Base-by-base conservation (phyloP, 768 basidiomycete species). In the Leccinum disarticulatum region DNA sequence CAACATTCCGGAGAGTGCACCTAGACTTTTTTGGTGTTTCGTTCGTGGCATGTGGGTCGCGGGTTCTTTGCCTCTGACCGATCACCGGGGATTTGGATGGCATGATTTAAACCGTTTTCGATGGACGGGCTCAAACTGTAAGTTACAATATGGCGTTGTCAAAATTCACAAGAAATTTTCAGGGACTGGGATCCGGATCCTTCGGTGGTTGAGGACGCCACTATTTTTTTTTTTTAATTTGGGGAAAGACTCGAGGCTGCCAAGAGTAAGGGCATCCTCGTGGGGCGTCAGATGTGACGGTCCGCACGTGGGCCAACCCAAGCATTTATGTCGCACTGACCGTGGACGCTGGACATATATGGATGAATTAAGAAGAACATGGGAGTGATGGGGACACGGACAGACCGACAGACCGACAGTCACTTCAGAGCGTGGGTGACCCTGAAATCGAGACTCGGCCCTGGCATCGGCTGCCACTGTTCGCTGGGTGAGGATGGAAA, bases 211-310 rank as follows among this genome's bases (percentile, higher is more conserved):
- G 47, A 30, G 4, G 3, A 33, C 19, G 31, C 19, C 17, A 52
- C 25, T 22, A 22, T 22, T 22, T 22, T 22, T 22, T 22, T 22
- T 22, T 22, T 22, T 11, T 13, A 13, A 33, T 28, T 36, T 19
- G 8, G 13, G n/a, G 17, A 28, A 6, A 30, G 41, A 13, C 33
- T 33, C 33, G 33, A 3, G 41, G 41, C n/a, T 43, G 41, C 41
- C 41, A 46, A n/a, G n/a, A 11, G n/a, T 43, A n/a, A n/a, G 10
- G 41, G 11, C n/a, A 17, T 46, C 64, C 64, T 56, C 64, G 55
- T 66, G 64, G 55, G 30, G 48, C n/a, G 54, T 64, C 65, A 60
- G 62, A 31, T 56, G 61, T 13, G n/a, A 50, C 17, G 17, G 49
- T 10, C 51, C 11, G 13, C 51, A 28, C 51, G 43, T 46, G 43